A percentile compares a stretch with the other conserved stretches of the same genome.
Conservation (phyloP, 805 yeast genomes). For the Saturnispora sanitii region DNA sequence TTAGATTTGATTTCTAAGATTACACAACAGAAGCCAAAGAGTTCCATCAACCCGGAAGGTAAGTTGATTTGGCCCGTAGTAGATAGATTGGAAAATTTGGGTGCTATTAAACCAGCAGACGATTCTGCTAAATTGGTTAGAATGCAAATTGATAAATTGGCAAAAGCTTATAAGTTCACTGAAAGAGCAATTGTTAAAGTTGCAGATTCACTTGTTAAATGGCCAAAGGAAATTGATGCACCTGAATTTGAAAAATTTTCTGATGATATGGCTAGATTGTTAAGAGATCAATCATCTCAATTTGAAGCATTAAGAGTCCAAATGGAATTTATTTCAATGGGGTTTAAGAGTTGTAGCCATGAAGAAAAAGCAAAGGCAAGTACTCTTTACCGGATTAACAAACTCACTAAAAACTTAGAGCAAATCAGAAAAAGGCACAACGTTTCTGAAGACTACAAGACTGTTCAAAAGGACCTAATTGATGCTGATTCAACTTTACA, state of each 20-base stretch:
- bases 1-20: constrained; percentile 5
- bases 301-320: constrained; percentile 7
- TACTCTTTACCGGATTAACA: constrained; percentile 6
- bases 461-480: constrained; percentile 7
- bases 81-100: constrained; percentile 11
- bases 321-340: constrained; percentile 6
- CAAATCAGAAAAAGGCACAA: constrained; percentile 5
- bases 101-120: constrained; percentile 10
- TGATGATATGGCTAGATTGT: constrained; percentile 6
- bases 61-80: constrained; percentile 4
- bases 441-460: constrained; percentile 7
- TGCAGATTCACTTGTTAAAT: constrained; percentile 4
- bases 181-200: constrained; percentile 3
- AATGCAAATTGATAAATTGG: constrained; percentile 7
- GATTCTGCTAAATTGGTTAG: constrained; percentile 8
- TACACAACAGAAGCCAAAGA: constrained; percentile 7
- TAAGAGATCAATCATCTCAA: constrained; percentile 4
- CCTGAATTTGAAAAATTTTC: constrained; percentile 9
- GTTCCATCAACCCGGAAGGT: constrained; percentile 6
- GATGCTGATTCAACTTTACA: constrained; percentile 7
- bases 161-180: constrained; percentile 4
- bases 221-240: constrained; percentile 10
- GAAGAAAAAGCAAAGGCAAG: constrained; percentile 7
- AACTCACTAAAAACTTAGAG: constrained; percentile 4
- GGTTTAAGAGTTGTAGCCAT: constrained; percentile 7